Base-by-base conservation (phyloP, 129 eudicot species). In the Centella asiatica region DNA sequence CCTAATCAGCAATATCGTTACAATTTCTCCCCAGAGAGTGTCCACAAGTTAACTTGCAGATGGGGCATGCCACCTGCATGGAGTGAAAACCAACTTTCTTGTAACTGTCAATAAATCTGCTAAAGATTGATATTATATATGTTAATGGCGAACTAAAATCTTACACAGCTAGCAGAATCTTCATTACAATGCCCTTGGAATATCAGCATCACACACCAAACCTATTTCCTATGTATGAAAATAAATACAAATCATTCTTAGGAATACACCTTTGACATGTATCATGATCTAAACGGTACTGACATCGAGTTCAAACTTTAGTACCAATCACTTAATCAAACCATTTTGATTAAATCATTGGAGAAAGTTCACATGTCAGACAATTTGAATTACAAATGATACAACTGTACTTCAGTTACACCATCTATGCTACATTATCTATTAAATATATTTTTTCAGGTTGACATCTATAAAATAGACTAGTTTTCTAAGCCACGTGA, bases 31-130 rank as follows among this genome's bases (percentile, higher is more conserved):
- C 34, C 10, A 28, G 13, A 18, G 0, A 33, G 1, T 10, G 11
- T 57, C 39, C n/a, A 32, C 44, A 18, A 31, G 61, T 12, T 18
- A 55, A 55, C 40, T 55, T 55, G 44, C 62, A 57, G 62, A 37
- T 33, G 34, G 13, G 0, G 27, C 12, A 31, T 32, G 44, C 26
- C 62, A 31, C 44, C 62, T 57, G 45, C 27, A 33, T n/a, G 33
- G 39, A n/a, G 19, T 17, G 20, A 57, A 57, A 29, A 3, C 13
- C 14, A 56, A 20, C 6, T 32, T 51, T 24, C 18, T 15, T 19
- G 13, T 6, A 32, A 56, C 27, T 31, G n/a, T 33, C 26, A 22
- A 15, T 44, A 31, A 17, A n/a, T 20, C 9, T 56, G 62, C 17
- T 20, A 2, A 42, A 6, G 22, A 25, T 7, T 8, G 32, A 20